phyloP scores from a whole-genome alignment of 139 green algal species.

The Trebouxia sp. region DNA sequence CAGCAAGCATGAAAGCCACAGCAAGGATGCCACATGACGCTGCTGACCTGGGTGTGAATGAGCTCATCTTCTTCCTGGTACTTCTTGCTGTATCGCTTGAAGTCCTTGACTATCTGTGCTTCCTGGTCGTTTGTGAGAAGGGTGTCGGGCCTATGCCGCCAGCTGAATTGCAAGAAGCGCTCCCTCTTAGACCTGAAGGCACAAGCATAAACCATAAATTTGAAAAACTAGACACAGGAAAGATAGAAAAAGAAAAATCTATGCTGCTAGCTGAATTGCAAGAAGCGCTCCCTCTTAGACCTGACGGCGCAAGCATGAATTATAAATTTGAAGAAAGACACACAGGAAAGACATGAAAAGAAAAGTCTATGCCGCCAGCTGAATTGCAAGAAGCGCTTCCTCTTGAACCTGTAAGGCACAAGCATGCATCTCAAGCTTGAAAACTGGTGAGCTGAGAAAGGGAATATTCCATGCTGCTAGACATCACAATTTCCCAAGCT shows the following conservation, averaged over 20 bases:
- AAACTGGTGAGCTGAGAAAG: not conserved
- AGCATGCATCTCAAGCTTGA: too few relatives aligned
- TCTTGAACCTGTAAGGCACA: slow-evolving; percentile 43
- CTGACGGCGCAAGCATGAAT: too few relatives aligned
- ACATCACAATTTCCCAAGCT: too few relatives aligned
- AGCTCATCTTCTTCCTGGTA: slow-evolving; percentile 95
- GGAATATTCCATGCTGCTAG: not conserved
- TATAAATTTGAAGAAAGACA: too few relatives aligned
- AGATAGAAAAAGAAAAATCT: not conserved
- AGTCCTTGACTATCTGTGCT: slow-evolving; percentile 89
- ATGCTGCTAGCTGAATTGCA: not conserved
- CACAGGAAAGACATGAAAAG: too few relatives aligned
- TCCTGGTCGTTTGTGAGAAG: slow-evolving; percentile 88
- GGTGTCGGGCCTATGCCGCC: slow-evolving; percentile 86
- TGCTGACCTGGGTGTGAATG: slow-evolving; percentile 62
- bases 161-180: slow-evolving; percentile 93
- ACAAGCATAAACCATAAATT: not conserved
- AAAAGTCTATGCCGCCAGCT: slow-evolving; percentile 90
- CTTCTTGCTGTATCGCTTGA: slow-evolving; percentile 90
- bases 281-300: too few relatives aligned
- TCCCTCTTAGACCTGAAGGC: slow-evolving; percentile 64
- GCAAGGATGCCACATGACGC: too few relatives aligned
- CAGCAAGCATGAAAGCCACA: too few relatives aligned
- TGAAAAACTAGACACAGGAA: too few relatives aligned
- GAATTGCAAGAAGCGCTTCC: slow-evolving; percentile 94